Percentiles rank a stretch among this genome's conserved stretches.
Evolutionary conservation across 2,329 filamentous ascomycete species (phyloP).

Genomic region (Pseudogymnoascus sp.): DNA sequence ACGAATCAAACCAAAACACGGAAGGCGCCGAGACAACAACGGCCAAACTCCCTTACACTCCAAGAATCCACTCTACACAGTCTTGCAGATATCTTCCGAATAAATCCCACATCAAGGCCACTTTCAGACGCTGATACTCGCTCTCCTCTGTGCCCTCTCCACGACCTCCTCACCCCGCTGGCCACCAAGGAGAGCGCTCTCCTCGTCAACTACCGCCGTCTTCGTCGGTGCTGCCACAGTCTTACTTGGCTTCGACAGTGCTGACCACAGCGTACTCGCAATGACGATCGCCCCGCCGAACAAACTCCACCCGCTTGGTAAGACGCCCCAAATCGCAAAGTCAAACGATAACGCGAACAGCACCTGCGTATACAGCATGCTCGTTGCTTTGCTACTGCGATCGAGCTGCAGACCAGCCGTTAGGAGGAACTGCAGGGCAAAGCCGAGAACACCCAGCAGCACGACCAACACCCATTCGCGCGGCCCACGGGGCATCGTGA

Average conservation of each 20-base stretch:
- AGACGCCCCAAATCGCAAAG: constrained; percentile 25
- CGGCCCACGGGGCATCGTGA: constrained; percentile 34
- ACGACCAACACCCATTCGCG: constrained; percentile 56
- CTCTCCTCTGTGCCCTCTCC: constrained; percentile 14
- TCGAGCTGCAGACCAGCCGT: constrained; percentile 59
- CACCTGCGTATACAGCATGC: constrained; percentile 64
- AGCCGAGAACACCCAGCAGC: constrained; percentile 63
- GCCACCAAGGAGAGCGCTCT: constrained; percentile 21
- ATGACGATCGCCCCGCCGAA: constrained; percentile 24
- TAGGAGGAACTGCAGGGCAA: constrained; percentile 78
- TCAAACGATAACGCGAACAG: constrained; percentile 45
- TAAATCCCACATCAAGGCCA: neutral
- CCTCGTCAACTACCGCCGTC: constrained; percentile 18
- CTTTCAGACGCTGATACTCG: constrained; percentile 14
- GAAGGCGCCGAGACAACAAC: neutral
- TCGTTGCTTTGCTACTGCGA: constrained; percentile 34
- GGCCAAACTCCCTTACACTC: neutral
- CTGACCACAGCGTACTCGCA: constrained; percentile 25
- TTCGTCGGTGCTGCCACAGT: neutral
- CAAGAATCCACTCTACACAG: neutral
- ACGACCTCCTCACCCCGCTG: constrained; percentile 13
- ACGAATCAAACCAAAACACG: neutral
- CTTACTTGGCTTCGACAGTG: constrained; percentile 19
- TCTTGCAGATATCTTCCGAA: neutral
- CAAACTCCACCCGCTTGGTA: constrained; percentile 23